Evolutionary conservation across 2,329 filamentous ascomycete species (phyloP), one percentile per base, ranked within the genome.

Genomic region (Sporothrix brunneoviolacea): DNA sequence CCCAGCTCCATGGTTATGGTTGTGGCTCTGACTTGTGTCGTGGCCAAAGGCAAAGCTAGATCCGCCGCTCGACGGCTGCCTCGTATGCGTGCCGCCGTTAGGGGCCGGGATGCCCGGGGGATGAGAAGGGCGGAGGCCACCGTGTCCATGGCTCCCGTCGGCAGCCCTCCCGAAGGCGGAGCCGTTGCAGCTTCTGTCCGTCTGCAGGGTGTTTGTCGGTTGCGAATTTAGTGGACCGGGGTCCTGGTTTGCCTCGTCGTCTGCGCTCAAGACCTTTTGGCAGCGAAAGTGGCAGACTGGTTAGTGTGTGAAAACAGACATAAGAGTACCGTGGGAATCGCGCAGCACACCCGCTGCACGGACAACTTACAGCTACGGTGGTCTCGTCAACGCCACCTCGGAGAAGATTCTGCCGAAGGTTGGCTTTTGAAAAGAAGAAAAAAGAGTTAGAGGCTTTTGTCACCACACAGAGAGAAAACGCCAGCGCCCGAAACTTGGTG

Each of bases 361-460:
- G 12, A 9, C n/a, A 7, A 30, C 50, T 13, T 38, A 55, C 53
- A 12, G 18, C 12, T 13, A 57, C n/a, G 4, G 70, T 70, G 16
- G 68, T 66, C 48, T 74, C 65, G 2, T 64, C 64, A 35, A 80
- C 68, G 4, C 77, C 77, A 22, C 72, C 74, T 52, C 62, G 63
- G 42, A 73, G 61, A 24, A 82, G 69, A 48, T 74, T 79, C n/a
- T 65, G 68, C 44, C 67, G 64, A 36, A 79, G 61, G 48, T 71
- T 71, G n/a, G 60, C 71, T 74, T 57, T 37, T 18, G 2, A 32
- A 19, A 13, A 16, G 12, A 18, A 16, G 36, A 35, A 13, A 28
- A 28, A 10, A 28, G 24, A 5, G 24, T 28, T 28, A 28, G 24
- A 5, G 5, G 6, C 6, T 10, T 6, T 28, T 28, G 18, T 16